These are phyloP conservation scores for Tylopilus rubrobrunneus DNA, from an alignment of 768 basidiomycete species.

Conservation along the genomic window DNA sequence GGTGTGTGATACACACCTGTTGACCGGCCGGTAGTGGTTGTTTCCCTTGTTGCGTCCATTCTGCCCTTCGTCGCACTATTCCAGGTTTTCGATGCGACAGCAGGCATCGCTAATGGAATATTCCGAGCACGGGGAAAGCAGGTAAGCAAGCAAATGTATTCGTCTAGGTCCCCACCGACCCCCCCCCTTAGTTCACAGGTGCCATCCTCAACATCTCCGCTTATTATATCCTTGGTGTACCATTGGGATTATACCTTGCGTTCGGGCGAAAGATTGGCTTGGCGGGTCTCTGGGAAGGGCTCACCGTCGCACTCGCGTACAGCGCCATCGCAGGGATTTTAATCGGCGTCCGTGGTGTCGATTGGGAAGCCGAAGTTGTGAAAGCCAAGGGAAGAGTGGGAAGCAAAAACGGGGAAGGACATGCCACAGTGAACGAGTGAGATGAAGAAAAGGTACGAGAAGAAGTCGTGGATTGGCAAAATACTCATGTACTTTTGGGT, in stretches of 20 bases:
- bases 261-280: constrained; percentile 58
- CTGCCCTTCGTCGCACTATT: constrained; percentile 74
- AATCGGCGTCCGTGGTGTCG: constrained; percentile 46
- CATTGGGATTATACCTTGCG: constrained; percentile 74
- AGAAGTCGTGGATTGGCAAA: too few relatives aligned
- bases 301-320: constrained; percentile 65
- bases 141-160: constrained; percentile 25
- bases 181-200: constrained; percentile 50
- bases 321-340: constrained; percentile 54
- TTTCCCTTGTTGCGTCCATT: constrained; percentile 50
- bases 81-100: constrained; percentile 82
- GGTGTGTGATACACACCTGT: neutral
- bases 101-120: constrained; percentile 68
- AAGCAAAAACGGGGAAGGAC: constrained; percentile 34
- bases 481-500: too few relatives aligned
- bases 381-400: constrained; percentile 11
- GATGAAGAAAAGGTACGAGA: neutral
- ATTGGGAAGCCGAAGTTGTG: constrained; percentile 63
- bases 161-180: neutral
- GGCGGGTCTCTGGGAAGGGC: constrained; percentile 80
- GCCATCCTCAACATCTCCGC: constrained; percentile 61
- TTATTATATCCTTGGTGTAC: constrained; percentile 83
- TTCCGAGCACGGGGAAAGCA: constrained; percentile 82
- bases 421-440: neutral
- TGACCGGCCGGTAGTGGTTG: constrained; percentile 38